Base-by-base conservation (phyloP, 163 green algal species). In the Prototheca cutis region DNA sequence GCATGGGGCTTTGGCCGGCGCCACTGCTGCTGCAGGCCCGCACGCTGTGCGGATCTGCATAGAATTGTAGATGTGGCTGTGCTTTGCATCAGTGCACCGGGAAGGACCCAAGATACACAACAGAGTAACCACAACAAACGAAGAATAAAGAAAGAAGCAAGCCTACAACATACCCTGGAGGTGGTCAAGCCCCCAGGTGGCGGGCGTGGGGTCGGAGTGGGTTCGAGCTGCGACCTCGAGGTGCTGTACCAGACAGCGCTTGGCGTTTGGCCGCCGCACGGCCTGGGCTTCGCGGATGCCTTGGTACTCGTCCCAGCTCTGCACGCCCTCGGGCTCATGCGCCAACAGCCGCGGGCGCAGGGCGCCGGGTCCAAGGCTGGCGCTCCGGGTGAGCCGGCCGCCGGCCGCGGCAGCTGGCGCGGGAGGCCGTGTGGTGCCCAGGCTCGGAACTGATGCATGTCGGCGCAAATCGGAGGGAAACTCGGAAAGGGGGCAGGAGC, bases 221-320 rank as follows among this genome's bases (percentile, higher is more conserved):
- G 42, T 7, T 21, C 42, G 10, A 21, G 42, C 42, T 21, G 42
- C 42, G 10, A 51, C 17, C 42, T 51, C 42, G 10, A 51, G 42
- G 42, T 19, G 23, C 18, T 27, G 10, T 7, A 8, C 13, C 42
- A 51, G 42, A 21, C 42, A 27, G 6, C 42, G 42, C 13, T 21
- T 17, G 42, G 42, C 42, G 10, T 17, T 21, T 25, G 42, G 42
- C 13, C 42, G 10, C 10, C 42, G 10, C 0, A 23, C 42, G 13
- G 17, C 17, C 42, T 51, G 42, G 0, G 42, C 42, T 17, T 51
- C 42, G 42, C 42, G 42, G 42, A 51, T 51, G 42, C 18, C 23
- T 5, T 51, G 42, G 42, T 51, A 51, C 42, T 51, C 42, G 42
- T 51, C 42, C 42, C 42, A 51, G 17, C 42, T 51, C 42, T 51